Evolutionary conservation across 192 early-diverging fungal genomes (phyloP).

Genomic region (Spizellomyces punctatus): DNA sequence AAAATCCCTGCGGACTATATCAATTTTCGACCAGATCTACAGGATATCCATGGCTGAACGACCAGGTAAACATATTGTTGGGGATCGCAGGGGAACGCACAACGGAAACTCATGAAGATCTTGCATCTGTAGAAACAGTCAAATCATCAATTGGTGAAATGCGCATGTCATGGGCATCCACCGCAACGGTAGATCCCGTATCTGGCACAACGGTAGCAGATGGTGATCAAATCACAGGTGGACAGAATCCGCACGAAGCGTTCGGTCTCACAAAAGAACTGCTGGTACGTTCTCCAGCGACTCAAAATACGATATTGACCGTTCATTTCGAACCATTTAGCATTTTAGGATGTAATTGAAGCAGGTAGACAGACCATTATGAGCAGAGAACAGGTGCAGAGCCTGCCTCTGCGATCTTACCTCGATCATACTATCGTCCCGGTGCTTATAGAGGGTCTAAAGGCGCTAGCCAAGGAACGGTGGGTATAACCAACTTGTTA

Average conservation of each 20-base stretch:
- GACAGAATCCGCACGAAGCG: slow-evolving; percentile 15
- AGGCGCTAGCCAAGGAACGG: slow-evolving; percentile 51
- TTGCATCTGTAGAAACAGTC: too few species aligned
- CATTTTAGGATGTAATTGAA: slow-evolving; percentile 20
- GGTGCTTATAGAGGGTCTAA: slow-evolving; percentile 55
- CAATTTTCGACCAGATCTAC: too few species aligned
- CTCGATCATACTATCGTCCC: slow-evolving; percentile 57
- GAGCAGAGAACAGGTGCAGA: slow-evolving; percentile 25
- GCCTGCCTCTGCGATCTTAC: slow-evolving; percentile 49
- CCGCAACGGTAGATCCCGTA: too few species aligned
- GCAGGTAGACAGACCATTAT: neutral
- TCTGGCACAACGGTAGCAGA: too few species aligned
- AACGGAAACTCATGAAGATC: too few species aligned
- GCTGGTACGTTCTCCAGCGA: neutral
- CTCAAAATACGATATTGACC: neutral
- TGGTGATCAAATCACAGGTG: too few species aligned
- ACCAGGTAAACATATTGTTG: too few species aligned
- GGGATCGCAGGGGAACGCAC: too few species aligned
- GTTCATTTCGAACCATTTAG: neutral
- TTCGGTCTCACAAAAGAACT: slow-evolving; percentile 31
- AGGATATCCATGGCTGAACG: too few species aligned
- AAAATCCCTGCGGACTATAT: too few species aligned
- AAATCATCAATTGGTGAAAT: too few species aligned
- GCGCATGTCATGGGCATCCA: too few species aligned
- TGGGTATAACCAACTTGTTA: neutral